Evolutionary conservation across 1,284 basidiomycete genomes (phyloP).

Genomic region (Anthracocystis setariae): DNA sequence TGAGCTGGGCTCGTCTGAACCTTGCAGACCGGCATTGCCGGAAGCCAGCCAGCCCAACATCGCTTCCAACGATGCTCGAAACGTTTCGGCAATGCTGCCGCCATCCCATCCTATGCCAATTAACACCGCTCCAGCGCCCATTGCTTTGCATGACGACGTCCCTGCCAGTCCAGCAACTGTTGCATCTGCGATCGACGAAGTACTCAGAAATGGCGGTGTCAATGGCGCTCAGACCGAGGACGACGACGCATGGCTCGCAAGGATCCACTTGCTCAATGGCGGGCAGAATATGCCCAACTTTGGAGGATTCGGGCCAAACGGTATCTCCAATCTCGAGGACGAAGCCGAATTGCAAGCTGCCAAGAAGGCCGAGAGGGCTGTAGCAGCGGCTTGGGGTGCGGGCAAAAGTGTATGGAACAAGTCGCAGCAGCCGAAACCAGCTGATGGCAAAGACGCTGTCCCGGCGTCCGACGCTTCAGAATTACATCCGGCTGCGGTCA

Average conservation of each 20-base stretch:
- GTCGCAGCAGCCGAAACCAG: slow-evolving; percentile 18
- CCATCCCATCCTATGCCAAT: slow-evolving; percentile 6
- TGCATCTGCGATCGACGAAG: slow-evolving; percentile 42
- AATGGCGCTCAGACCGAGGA: slow-evolving; percentile 37
- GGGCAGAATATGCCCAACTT: slow-evolving; percentile 55
- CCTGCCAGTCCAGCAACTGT: slow-evolving; percentile 44
- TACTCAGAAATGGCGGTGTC: slow-evolving; percentile 31
- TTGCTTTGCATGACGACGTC: slow-evolving; percentile 20
- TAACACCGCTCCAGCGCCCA: slow-evolving; percentile 3
- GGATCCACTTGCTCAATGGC: slow-evolving; percentile 62
- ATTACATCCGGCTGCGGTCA: too few relatives aligned
- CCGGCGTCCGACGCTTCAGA: too few relatives aligned
- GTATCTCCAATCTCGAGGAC: slow-evolving; percentile 17
- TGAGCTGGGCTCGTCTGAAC: neutral
- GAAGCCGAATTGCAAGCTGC: slow-evolving; percentile 37
- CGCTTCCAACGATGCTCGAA: slow-evolving; percentile 1
- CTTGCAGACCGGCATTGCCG: neutral
- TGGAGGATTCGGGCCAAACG: slow-evolving; percentile 33
- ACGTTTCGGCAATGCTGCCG: slow-evolving; percentile 8
- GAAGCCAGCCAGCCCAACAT: neutral
- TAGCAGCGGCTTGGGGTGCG: slow-evolving; percentile 48
- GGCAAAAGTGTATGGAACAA: slow-evolving; percentile 48
- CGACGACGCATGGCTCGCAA: slow-evolving; percentile 60
- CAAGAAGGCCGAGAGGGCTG: slow-evolving; percentile 48
- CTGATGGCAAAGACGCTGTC: neutral